These are phyloP conservation scores for Margaritispora aquatica DNA, from an alignment of 495 filamentous ascomycete genomes.

Conservation along the genomic window DNA sequence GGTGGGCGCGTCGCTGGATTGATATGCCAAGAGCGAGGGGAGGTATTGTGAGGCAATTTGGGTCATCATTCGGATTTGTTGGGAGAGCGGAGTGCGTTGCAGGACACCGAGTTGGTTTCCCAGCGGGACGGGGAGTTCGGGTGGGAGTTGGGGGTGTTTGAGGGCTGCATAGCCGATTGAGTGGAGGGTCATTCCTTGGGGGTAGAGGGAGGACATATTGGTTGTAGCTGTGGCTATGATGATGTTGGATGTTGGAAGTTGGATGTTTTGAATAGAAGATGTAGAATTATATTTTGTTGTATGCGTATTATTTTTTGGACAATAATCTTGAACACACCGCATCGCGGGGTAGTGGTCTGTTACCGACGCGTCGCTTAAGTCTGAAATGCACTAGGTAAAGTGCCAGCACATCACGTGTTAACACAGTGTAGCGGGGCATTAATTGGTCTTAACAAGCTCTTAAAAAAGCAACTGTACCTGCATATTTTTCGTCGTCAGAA, in stretches of 20 bases:
- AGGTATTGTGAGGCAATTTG: conserved; percentile 9
- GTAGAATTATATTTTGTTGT: too few relatives aligned
- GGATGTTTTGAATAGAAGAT: too few relatives aligned
- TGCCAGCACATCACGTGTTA: neutral
- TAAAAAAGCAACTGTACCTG: neutral
- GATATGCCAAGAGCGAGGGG: neutral
- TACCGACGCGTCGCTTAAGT: neutral
- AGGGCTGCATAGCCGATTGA: conserved; percentile 3
- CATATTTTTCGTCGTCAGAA: neutral
- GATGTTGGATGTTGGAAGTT: neutral
- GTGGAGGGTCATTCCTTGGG: neutral
- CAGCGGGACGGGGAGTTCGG: neutral
- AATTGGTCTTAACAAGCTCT: neutral
- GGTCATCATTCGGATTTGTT: conserved; percentile 3
- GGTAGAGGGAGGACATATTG: neutral
- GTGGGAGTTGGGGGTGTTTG: conserved; percentile 2
- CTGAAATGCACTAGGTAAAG: too few relatives aligned
- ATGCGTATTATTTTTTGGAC: too few relatives aligned
- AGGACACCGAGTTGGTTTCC: conserved; percentile 7
- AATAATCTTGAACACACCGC: too few relatives aligned
- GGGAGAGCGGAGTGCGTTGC: neutral
- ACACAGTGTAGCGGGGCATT: neutral
- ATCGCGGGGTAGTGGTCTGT: neutral
- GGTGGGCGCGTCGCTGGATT: neutral
- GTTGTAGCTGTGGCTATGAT: neutral